Conservation (phyloP, 139 green algal genomes). For the Micromonas pusilla region DNA sequence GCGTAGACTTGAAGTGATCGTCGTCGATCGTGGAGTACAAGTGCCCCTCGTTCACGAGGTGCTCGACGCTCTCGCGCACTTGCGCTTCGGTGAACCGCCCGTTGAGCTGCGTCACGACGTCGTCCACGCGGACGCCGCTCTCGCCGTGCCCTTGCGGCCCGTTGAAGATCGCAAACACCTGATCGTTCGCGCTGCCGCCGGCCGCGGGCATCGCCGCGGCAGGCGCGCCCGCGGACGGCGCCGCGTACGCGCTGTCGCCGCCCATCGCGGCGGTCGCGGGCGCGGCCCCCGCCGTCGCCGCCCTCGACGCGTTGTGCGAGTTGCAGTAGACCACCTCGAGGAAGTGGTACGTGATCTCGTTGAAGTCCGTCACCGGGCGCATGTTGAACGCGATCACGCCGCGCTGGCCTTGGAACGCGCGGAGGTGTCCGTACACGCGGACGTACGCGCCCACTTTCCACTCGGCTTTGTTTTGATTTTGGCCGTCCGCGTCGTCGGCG, state of each 20-base stretch:
- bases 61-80: slow-evolving; percentile 45
- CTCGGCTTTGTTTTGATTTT: slow-evolving; percentile 40
- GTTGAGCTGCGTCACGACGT: slow-evolving; percentile 36
- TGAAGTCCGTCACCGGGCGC: slow-evolving; percentile 56
- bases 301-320: not conserved
- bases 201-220: not conserved
- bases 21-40: slow-evolving; percentile 74
- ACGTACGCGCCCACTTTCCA: slow-evolving; percentile 56
- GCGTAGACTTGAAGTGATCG: slow-evolving; percentile 53
- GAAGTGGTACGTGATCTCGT: slow-evolving; percentile 51
- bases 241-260: not conserved
- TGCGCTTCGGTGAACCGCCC: slow-evolving; percentile 38
- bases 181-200: not conserved
- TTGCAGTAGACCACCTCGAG: slow-evolving; percentile 19
- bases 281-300: not conserved
- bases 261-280: too few relatives aligned
- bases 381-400: slow-evolving; percentile 54
- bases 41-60: slow-evolving; percentile 58
- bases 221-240: not conserved
- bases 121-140: slow-evolving; percentile 34
- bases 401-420: slow-evolving; percentile 40
- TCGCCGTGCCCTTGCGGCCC: not conserved
- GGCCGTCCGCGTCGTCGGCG: slow-evolving; percentile 39
- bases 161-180: not conserved
- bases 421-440: slow-evolving; percentile 59